These are phyloP conservation scores for Dactylis glomerata DNA, from an alignment of 176 grass and related monocot genomes.

Conservation along the genomic window DNA sequence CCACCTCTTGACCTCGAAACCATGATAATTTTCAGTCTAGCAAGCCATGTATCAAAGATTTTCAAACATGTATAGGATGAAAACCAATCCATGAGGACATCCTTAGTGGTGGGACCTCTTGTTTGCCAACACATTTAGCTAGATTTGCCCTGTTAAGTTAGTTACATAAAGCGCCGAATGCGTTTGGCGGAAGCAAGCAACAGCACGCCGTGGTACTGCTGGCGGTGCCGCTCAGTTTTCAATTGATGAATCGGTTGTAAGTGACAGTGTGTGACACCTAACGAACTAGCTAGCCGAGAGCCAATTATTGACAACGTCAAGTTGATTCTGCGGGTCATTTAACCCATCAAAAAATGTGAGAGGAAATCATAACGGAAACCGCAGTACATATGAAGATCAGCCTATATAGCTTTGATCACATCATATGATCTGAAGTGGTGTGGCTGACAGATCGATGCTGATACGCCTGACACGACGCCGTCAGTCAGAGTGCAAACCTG, in stretches of 20 bases:
- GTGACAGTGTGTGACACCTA: background rate
- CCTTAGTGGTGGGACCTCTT: background rate
- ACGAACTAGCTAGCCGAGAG: background rate
- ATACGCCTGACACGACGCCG: background rate
- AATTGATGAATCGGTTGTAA: conserved; percentile 1
- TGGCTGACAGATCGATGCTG: conserved; percentile 10
- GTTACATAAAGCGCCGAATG: conserved; percentile 20
- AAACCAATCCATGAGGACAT: background rate
- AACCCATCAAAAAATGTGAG: background rate
- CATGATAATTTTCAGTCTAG: too few species aligned
- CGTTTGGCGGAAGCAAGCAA: background rate
- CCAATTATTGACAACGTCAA: background rate
- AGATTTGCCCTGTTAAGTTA: background rate
- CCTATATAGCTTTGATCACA: background rate
- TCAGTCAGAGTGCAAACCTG: background rate
- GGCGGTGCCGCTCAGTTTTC: background rate
- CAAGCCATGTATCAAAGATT: too few species aligned
- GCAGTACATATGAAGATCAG: background rate
- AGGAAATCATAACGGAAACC: background rate
- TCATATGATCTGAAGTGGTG: background rate
- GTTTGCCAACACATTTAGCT: conserved; percentile 1
- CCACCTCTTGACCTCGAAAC: background rate
- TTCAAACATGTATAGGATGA: too few species aligned
- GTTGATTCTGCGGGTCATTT: background rate
- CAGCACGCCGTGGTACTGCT: background rate